A percentile compares a stretch with the other conserved stretches of the same genome.
Conservation (phyloP, 2,329 filamentous ascomycete species). For the Pseudogymnoascus sp. region DNA sequence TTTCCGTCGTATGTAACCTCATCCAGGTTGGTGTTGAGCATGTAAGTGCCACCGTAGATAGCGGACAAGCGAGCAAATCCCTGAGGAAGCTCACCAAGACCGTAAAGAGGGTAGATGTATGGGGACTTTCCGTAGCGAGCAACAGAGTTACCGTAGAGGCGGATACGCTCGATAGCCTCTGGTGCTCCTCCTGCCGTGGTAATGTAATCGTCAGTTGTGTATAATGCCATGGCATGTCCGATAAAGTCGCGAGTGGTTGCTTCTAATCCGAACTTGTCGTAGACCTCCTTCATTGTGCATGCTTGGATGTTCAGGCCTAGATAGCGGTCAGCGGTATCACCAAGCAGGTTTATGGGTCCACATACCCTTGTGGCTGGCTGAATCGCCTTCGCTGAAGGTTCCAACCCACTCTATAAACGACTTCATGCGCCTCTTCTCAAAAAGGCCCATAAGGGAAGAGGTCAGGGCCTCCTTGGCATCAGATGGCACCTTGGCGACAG, state of each 20-base stretch:
- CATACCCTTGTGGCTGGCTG: constrained; percentile 81
- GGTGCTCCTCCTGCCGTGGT: constrained; percentile 63
- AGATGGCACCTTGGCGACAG: constrained; percentile 92
- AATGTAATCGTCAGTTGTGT: constrained; percentile 83
- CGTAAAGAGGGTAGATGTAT: constrained; percentile 98
- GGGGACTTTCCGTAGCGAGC: constrained; percentile 96
- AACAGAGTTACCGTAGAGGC: constrained; percentile 95
- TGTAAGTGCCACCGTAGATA: constrained; percentile 98
- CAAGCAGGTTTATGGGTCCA: constrained; percentile 14
- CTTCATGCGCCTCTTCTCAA: constrained; percentile 96
- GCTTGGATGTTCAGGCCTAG: constrained; percentile 70
- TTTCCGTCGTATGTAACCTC: constrained; percentile 77
- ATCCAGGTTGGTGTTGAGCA: constrained; percentile 93
- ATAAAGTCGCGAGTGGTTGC: constrained; percentile 86
- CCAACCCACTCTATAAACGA: constrained; percentile 95
- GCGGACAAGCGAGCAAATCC: constrained; percentile 94
- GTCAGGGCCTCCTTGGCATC: constrained; percentile 84
- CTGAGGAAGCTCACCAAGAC: constrained; percentile 92
- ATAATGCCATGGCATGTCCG: constrained; percentile 96
- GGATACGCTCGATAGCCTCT: constrained; percentile 84
- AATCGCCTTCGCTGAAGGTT: constrained; percentile 72
- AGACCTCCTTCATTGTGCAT: constrained; percentile 95
- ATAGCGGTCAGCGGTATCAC: constrained; percentile 19
- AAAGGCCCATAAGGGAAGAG: constrained; percentile 92
- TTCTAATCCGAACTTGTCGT: constrained; percentile 95